phyloP scores from a whole-genome alignment of 2,329 filamentous ascomycete genomes.

The Herpotrichia juniperi region DNA sequence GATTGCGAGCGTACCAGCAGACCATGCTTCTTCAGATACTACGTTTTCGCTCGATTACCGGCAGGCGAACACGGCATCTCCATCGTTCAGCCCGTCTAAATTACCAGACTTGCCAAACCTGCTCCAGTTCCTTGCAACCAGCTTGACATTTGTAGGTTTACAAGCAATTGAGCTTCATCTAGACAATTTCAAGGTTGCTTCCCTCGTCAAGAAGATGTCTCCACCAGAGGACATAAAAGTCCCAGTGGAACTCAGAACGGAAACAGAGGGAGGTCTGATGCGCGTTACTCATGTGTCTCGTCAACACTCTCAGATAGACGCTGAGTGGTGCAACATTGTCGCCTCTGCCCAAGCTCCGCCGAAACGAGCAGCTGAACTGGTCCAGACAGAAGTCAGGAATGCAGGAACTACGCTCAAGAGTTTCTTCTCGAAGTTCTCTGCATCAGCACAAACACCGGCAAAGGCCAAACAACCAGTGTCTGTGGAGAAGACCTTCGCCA shows the following conservation, averaged over 20 bases:
- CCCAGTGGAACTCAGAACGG: conserved; percentile 78
- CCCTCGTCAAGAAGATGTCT: conserved; percentile 83
- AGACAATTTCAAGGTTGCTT: conserved; percentile 82
- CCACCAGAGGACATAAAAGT: conserved; percentile 75
- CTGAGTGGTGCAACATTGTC: conserved; percentile 83
- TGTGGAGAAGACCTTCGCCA: conserved; percentile 19
- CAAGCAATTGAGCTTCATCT: conserved; percentile 88
- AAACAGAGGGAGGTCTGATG: conserved; percentile 88
- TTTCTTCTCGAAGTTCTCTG: conserved; percentile 48
- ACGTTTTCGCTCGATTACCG: conserved; percentile 95
- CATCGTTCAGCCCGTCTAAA: conserved; percentile 63
- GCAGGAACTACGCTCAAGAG: conserved; percentile 44
- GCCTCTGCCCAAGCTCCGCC: conserved; percentile 74
- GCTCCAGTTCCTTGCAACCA: conserved; percentile 91
- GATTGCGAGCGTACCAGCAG: conserved; percentile 74
- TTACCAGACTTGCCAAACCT: conserved; percentile 85
- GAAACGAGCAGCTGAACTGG: conserved; percentile 38
- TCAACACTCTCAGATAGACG: conserved; percentile 91
- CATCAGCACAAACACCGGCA: conserved; percentile 23
- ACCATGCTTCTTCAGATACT: conserved; percentile 72
- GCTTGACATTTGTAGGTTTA: conserved; percentile 91
- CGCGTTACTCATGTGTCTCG: conserved; percentile 79
- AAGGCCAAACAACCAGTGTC: conserved; percentile 25
- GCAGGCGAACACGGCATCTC: conserved; percentile 66
- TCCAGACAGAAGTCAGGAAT: conserved; percentile 43